These are phyloP conservation scores for Collybia sordida DNA, from an alignment of 768 basidiomycete species.

Conservation along the genomic window DNA sequence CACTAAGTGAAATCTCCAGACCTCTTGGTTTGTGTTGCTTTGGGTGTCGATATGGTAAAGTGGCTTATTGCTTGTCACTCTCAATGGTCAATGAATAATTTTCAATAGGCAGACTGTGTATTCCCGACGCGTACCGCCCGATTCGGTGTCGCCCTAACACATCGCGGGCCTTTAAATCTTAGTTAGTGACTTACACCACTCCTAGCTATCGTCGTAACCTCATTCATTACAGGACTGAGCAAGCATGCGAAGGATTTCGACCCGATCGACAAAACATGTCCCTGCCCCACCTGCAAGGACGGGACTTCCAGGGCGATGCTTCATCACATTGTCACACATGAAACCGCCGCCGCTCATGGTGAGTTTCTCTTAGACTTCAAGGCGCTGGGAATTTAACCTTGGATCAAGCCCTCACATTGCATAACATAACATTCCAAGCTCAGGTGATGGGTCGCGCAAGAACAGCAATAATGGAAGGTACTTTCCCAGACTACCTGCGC, in stretches of 20 bases:
- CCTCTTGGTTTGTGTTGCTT: slow-evolving; percentile 84
- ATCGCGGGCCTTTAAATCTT: slow-evolving; percentile 79
- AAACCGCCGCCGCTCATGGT: slow-evolving; percentile 89
- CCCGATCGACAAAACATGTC: slow-evolving; percentile 75
- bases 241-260: slow-evolving; percentile 70
- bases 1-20: slow-evolving; percentile 42
- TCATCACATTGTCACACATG: slow-evolving; percentile 73
- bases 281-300: slow-evolving; percentile 80
- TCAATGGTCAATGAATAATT: neutral
- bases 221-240: slow-evolving; percentile 47
- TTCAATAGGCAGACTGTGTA: slow-evolving; percentile 80
- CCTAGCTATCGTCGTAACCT: neutral
- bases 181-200: slow-evolving; percentile 40
- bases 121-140: slow-evolving; percentile 92
- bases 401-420: slow-evolving; percentile 68
- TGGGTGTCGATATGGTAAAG: slow-evolving; percentile 89
- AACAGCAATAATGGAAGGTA: slow-evolving; percentile 75
- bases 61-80: neutral
- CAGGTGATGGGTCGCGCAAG: slow-evolving; percentile 84
- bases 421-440: slow-evolving; percentile 86
- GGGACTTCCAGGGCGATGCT: slow-evolving; percentile 73
- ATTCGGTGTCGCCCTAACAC: slow-evolving; percentile 87
- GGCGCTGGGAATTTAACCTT: slow-evolving; percentile 6
- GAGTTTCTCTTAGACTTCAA: slow-evolving; percentile 13
- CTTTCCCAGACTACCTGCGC: slow-evolving; percentile 76